Base-by-base conservation (phyloP, 2,329 filamentous ascomycete species). In the Colletotrichum australisinense region DNA sequence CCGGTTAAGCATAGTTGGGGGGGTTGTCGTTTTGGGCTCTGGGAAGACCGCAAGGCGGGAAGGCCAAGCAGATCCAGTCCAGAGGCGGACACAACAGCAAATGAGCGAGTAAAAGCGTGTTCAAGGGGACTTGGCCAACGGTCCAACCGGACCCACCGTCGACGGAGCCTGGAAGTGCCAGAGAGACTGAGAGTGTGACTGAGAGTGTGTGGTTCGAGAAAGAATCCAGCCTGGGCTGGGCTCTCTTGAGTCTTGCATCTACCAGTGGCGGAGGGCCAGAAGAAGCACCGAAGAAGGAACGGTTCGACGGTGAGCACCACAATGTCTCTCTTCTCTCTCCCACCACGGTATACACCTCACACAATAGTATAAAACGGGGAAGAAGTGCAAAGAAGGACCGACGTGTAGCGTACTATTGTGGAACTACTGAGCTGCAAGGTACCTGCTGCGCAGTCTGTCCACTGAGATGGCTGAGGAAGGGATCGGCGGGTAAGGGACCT, bases 71-170 rank as follows among this genome's bases (percentile, higher is more conserved):
- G 42, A 69, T 59, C 53, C 67, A 58, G n/a, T 26, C 55, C 58
- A 64, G 42, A 30, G 42, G 58, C 16, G 30, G 52, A 52, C 49
- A 16, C 6, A 19, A 49, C 42, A 11, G 65, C 26, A 32, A 22
- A 28, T 32, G 52, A 57, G 28, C 19, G n/a, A 12, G 28, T 55
- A 8, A 38, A 19, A 16, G 8, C 2, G 16, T 26, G 22, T 5
- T 42, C 38, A 42, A 42, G 14, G 14, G 14, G 5, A 16, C 38
- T 42, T 42, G 38, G 38, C 38, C 38, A 42, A 16, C 38, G 38
- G 71, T 58, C 67, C 71, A 73, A 73, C 60, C 67, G 67, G 32
- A 63, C 72, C 62, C 68, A 74, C 67, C 38, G 26, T 30, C 16
- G 24, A 72, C 53, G 62, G 60, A 62, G 67, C 53, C 32, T 22